Base-by-base conservation (phyloP, 257 asterid genomes). In the Solanum microdontum region DNA sequence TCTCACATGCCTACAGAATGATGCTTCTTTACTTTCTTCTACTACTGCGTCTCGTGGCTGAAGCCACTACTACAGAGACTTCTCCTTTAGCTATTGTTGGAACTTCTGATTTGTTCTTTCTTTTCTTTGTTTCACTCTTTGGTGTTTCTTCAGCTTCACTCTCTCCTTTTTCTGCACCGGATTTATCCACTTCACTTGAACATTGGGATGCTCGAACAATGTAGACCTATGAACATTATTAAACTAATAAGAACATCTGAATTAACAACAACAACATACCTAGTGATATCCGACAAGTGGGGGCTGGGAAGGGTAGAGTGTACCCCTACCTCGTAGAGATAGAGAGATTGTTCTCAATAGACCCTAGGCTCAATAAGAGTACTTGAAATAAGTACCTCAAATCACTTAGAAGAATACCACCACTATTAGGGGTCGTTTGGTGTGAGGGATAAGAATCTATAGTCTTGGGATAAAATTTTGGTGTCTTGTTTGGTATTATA, bases 171-270 rank as follows among this genome's bases (percentile, higher is more conserved):
- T 51, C 39, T 28, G 40, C 76, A 12, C 40, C 23, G 10, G 13
- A 60, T 26, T 66, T 79, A 43, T 87, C 88, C 8, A 82, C 90
- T 60, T 74, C 68, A 28, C 88, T 89, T 82, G 87, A 39, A 84
- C 89, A 75, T 40, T 88, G 74, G 36, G 87, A 89, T 73, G 96
- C 95, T 87, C 94, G 91, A 86, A 94, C 94, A 58, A 92, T 92
- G 89, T 96, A 89, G 36, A 95, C 95, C 98, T 95, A 90, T 89
- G 60, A 70, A 32, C 87, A 64, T 24, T 66, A 39, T 51, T 3
- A 11, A 21, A 75, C 32, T 75, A 75, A 76, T 76, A 39, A 76
- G 60, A 39, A 76, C 58, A 39, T 7, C 4, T n/a, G 33, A 73
- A 74, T 36, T 34, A 62, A 9, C 30, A 62, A 62, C 30, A 60